Evolutionary conservation across 352 stramenopile species (phyloP), one percentile per base, ranked within the genome.

Genomic region (Phytophthora palmivora): DNA sequence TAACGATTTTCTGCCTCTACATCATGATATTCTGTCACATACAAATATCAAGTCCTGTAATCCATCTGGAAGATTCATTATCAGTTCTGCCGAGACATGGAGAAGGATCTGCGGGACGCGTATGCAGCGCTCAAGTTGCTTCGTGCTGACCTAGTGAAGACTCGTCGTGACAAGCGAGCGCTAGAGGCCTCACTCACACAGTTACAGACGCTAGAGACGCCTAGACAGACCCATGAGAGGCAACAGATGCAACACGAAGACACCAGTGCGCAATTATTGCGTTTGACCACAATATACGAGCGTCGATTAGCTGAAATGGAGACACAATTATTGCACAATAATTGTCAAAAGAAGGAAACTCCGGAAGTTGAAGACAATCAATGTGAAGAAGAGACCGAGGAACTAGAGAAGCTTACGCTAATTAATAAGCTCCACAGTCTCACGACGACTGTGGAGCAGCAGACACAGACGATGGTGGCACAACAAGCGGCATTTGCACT

Each of bases 21-120:
- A 28, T 28, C 24, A 6, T 6, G 3, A 28, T 28, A 28, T 28
- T 28, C 6, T 28, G 24, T 3, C 24, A 28, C 24, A 6, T 28
- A 28, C 24, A 28, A 28, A 28, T 6, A 28, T 28, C 6, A 28
- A 28, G 24, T 28, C 24, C n/a, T n/a, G n/a, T n/a, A n/a, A n/a
- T n/a, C n/a, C n/a, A n/a, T n/a, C n/a, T n/a, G n/a, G n/a, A n/a
- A n/a, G n/a, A 28, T 9, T 39, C 51, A 56, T 53, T 56, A 51
- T 55, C 55, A 65, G 34, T 65, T 64, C 24, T 7, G 10, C 43
- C 26, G 21, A 9, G 7, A 78, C 24, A 28, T 84, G 69, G 77
- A 87, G 9, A 79, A 79, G 56, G 74, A 87, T 34, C 60, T 87
- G n/a, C 74, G 72, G 34, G 74, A 87, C 44, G 77, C 74, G 2